phyloP scores from a whole-genome alignment of 2,329 filamentous ascomycete genomes.

The Cercospora brassicicola region DNA sequence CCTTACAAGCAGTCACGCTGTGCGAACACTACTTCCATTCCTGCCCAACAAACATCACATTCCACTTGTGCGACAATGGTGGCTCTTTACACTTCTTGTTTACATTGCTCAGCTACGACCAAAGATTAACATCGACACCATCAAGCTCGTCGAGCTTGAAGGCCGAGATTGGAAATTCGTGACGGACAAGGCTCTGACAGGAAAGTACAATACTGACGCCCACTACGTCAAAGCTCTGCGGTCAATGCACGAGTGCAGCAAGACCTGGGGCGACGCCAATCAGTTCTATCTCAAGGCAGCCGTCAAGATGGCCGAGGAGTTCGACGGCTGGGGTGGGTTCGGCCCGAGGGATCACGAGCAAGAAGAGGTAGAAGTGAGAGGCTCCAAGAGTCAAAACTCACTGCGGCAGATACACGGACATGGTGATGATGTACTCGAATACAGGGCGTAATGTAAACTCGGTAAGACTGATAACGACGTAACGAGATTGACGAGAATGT shows the following conservation, averaged over 20 bases:
- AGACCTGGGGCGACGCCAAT: slow-evolving; percentile 71
- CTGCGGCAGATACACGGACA: not conserved
- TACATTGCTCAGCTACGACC: slow-evolving; percentile 78
- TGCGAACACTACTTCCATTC: slow-evolving; percentile 78
- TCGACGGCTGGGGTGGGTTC: slow-evolving; percentile 65
- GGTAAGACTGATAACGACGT: not conserved
- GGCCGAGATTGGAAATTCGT: slow-evolving; percentile 76
- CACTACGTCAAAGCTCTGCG: slow-evolving; percentile 83
- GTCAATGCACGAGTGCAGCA: slow-evolving; percentile 70
- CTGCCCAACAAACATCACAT: slow-evolving; percentile 73
- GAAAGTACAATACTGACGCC: slow-evolving; percentile 67
- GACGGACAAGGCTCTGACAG: slow-evolving; percentile 67
- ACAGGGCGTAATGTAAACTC: not conserved
- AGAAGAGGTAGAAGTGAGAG: slow-evolving; percentile 8
- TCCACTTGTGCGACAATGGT: slow-evolving; percentile 79
- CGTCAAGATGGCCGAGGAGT: slow-evolving; percentile 71
- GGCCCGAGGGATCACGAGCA: slow-evolving; percentile 31
- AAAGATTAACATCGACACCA: slow-evolving; percentile 64
- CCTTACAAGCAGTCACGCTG: slow-evolving; percentile 81
- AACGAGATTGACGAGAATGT: not conserved
- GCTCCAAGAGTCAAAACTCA: not conserved
- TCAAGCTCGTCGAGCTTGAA: slow-evolving; percentile 61
- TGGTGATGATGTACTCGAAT: not conserved
- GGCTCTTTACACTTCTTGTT: slow-evolving; percentile 74
- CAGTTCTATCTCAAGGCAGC: slow-evolving; percentile 67